phyloP scores from a whole-genome alignment of 306 rosid genomes.

The Echinosophora koreensis region DNA sequence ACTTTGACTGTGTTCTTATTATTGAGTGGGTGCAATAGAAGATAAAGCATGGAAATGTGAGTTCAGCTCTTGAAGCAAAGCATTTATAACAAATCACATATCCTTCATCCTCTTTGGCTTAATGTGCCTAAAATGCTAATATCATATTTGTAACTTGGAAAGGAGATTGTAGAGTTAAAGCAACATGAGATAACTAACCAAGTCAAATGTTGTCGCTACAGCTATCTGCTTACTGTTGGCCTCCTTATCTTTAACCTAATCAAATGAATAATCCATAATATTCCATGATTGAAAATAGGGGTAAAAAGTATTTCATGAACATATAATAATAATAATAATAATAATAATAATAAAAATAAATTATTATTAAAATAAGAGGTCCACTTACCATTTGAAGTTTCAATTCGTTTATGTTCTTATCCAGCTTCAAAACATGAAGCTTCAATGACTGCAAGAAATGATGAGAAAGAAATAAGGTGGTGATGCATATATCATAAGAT shows the following conservation, averaged over 20 bases:
- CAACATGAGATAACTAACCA: constrained; percentile 60
- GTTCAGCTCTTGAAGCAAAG: constrained; percentile 47
- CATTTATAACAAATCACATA: constrained; percentile 44
- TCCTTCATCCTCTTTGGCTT: constrained; percentile 52
- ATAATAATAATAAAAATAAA: too few relatives aligned
- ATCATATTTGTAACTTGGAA: constrained; percentile 25
- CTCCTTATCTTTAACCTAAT: constrained; percentile 69
- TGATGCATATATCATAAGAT: constrained; percentile 31
- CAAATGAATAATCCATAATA: constrained; percentile 34
- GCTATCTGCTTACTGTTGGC: constrained; percentile 48
- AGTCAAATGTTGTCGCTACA: constrained; percentile 48
- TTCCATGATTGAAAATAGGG: constrained; percentile 38
- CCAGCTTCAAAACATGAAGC: constrained; percentile 89
- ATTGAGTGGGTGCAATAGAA: constrained; percentile 41
- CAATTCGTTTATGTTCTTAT: constrained; percentile 70
- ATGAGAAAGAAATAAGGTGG: constrained; percentile 45
- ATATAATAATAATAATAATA: background rate
- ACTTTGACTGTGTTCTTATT: constrained; percentile 51
- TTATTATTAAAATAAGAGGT: background rate
- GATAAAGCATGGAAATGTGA: constrained; percentile 43
- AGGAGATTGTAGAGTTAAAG: constrained; percentile 38
- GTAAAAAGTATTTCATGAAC: constrained; percentile 37
- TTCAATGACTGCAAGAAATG: constrained; percentile 80
- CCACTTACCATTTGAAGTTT: constrained; percentile 76
- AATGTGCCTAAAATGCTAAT: constrained; percentile 46